Base-by-base conservation (phyloP, 2,329 filamentous ascomycete genomes). In the Aspergillus neotritici region DNA sequence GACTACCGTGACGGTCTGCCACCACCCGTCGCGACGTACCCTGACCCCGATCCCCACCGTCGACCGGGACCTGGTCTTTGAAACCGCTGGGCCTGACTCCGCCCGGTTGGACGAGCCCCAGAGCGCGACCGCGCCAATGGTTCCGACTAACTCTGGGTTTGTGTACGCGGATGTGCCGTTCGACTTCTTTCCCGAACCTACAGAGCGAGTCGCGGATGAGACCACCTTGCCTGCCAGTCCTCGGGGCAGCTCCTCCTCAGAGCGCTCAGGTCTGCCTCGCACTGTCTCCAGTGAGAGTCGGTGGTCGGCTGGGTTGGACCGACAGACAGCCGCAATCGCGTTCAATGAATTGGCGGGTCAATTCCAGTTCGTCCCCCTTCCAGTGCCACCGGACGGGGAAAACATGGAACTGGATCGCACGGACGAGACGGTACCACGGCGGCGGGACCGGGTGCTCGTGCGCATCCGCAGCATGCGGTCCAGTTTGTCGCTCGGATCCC, bases 391-490 rank as follows among this genome's bases (percentile, higher is more conserved):
- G n/a, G 28, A 15, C 34, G 39, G 28, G 16, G 32, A n/a, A 12
- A 35, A 40, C 11, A 21, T 32, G 11, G 25, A 13, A 3, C 28
- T 12, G 32, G 17, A 21, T 10, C 25, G 21, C n/a, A 43, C 31
- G 11, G 44, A 47, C 29, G 45, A 41, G 9, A 49, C 38, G 13
- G 5, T 36, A 17, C 31, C 40, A 31, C 49, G 47, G 31, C 55
- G 49, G 17, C 54, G 55, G 25, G 41, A 52, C 41, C 46, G 48
- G 34, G 41, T 60, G 4, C 38, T 66, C 10, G 50, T 55, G 38
- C 57, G 60, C 34, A 56, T 69, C 40, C 62, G 64, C 29, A 61
- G 53, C 3, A 61, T 65, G 44, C 61, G 62, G 33, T 69, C 67
- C 5, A 62, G 44, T 35, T 34, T 66, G 31, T 54, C 54, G 4